Evolutionary conservation across 2,329 filamentous ascomycete species (phyloP).

Genomic region (Aspergillus quadrilineatus): DNA sequence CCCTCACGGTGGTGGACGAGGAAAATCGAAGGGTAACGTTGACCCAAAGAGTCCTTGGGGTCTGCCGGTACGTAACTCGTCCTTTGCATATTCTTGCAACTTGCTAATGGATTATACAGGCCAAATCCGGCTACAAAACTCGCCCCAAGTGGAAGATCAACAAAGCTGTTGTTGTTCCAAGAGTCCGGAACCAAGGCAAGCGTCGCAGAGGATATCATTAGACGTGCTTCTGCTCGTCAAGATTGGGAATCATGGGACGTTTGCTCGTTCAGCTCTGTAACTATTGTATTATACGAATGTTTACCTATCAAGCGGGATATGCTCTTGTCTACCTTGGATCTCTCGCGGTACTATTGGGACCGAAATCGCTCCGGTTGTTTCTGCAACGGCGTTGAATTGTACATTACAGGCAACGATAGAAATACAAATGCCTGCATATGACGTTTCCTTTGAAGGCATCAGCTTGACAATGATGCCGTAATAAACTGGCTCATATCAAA

Average conservation of each 20-base stretch:
- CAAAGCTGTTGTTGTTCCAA: constrained; percentile 81
- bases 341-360: background rate
- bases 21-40: constrained; percentile 98
- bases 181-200: constrained; percentile 88
- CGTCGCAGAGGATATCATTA: constrained; percentile 66
- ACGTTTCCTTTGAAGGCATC: background rate
- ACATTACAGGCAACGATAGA: constrained; percentile 18
- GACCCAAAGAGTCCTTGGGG: constrained; percentile 97
- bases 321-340: background rate
- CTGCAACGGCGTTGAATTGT: constrained; percentile 22
- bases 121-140: constrained; percentile 75
- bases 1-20: constrained; percentile 97
- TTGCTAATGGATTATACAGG: constrained; percentile 34
- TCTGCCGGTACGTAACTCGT: constrained; percentile 68
- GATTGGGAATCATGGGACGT: background rate
- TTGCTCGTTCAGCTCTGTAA: background rate
- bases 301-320: constrained; percentile 9
- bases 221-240: constrained; percentile 1
- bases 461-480: background rate
- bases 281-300: constrained; percentile 23
- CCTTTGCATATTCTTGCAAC: constrained; percentile 9
- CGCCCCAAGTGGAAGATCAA: constrained; percentile 85
- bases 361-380: background rate
- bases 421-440: background rate
- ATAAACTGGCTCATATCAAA: too few species aligned